Evolutionary conservation across 495 filamentous ascomycete genomes (phyloP).

Genomic region (Penicillium cosmopolitanum): DNA sequence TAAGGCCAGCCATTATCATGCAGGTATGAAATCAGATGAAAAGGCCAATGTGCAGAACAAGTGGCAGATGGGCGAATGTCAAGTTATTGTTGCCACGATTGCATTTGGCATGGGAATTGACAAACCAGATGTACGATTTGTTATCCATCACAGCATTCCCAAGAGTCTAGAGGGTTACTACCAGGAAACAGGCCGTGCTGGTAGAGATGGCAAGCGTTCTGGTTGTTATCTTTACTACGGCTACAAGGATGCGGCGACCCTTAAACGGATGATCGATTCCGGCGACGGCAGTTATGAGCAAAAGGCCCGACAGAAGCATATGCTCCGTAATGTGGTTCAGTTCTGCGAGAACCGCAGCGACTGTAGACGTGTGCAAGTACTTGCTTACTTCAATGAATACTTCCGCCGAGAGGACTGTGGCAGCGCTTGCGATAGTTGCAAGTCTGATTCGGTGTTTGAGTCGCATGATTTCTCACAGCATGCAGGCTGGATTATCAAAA

Average conservation of each 20-base stretch:
- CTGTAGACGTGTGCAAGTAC: conserved; percentile 84
- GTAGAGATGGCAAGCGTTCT: conserved; percentile 84
- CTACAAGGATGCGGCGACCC: conserved; percentile 68
- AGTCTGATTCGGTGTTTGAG: conserved; percentile 66
- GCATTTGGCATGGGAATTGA: conserved; percentile 99
- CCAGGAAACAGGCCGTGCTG: conserved; percentile 94
- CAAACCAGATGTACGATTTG: conserved; percentile 92
- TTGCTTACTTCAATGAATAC: conserved; percentile 87
- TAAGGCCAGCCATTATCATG: conserved; percentile 84
- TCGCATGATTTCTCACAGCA: conserved; percentile 74
- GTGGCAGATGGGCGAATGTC: conserved; percentile 78
- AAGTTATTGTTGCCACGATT: conserved; percentile 98
- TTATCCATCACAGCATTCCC: conserved; percentile 88
- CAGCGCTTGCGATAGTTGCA: conserved; percentile 84
- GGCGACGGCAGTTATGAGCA: conserved; percentile 74
- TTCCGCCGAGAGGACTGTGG: conserved; percentile 75
- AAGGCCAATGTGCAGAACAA: conserved; percentile 69
- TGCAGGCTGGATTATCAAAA: conserved; percentile 65
- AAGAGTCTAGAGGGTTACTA: conserved; percentile 99
- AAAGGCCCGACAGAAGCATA: conserved; percentile 78
- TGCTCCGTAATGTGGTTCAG: conserved; percentile 80
- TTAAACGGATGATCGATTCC: conserved; percentile 76
- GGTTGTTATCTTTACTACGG: conserved; percentile 88
- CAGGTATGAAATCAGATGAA: conserved; percentile 64
- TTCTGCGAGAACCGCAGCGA: conserved; percentile 87